Evolutionary conservation across 2,329 filamentous ascomycete genomes (phyloP), one percentile per base, ranked within the genome.

Genomic region (Curvularia sp.): DNA sequence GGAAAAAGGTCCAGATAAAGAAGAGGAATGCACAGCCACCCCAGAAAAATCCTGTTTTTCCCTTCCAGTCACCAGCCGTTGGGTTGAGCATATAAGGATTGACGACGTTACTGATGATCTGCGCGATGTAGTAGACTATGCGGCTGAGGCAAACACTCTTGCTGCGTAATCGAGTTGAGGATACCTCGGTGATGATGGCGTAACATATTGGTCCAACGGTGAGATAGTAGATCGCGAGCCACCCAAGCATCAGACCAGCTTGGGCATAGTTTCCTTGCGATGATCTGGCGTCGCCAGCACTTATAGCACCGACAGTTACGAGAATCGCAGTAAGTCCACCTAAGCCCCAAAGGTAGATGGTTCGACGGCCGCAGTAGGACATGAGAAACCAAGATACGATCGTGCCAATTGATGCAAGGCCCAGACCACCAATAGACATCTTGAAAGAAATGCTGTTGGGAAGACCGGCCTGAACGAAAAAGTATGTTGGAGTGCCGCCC

Each of bases 131-230:
- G 80, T 78, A 82, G 7, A 90, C 79, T 62, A 90, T 89, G 50
- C 92, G 88, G 1, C 89, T 90, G 3, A 96, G 84, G 1, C 92
- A 91, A 38, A 96, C 89, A 0, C 91, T 95, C 82, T 96, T 96
- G 79, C 93, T 92, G 72, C 93, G 90, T 30, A 96, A 83, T 8
- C 92, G 85, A 10, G 90, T 86, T 0, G 91, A 92, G 0, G 91
- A 92, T 22, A 96, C 78, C 75, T 97, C 93, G 1, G 89, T 85
- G 3, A 96, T 91, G 8, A 96, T 85, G 0, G 91, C 93, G 79
- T 95, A 96, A 75, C 89, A 91, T 9, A 96, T 91, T 0, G 92
- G 94, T 28, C 92, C 93, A 44, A 96, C 91, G 0, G 90, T 90
- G 35, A 92, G 80, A 74, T 95, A 90, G 77, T 96, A 96, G 70